phyloP scores from a whole-genome alignment of 371 early-diverging fungal genomes.

The Mortierella sp. region DNA sequence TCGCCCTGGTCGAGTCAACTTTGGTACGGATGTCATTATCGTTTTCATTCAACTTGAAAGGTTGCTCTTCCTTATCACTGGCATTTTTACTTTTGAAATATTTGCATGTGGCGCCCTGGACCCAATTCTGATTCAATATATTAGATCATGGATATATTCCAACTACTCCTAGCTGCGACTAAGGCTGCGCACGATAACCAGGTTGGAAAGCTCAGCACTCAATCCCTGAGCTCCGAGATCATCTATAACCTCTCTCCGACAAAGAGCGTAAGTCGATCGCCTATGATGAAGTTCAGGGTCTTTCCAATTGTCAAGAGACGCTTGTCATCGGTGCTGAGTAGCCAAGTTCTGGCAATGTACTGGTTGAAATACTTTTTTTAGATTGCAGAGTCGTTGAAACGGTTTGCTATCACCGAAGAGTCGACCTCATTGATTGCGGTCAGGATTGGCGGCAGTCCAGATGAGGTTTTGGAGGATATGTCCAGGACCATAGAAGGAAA shows the following conservation, averaged over 20 bases:
- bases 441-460: conserved; percentile 59
- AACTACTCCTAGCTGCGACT: conserved; percentile 61
- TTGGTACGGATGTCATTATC: conserved; percentile 52
- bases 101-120: no score
- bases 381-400: conserved; percentile 66
- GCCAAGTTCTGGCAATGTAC: no score
- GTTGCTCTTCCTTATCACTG: background rate
- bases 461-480: conserved; percentile 56
- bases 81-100: background rate
- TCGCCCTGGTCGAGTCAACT: conserved; percentile 65
- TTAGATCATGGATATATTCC: conserved; percentile 63
- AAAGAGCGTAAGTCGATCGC: conserved; percentile 58
- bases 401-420: conserved; percentile 64
- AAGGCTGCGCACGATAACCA: conserved; percentile 64
- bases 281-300: no score
- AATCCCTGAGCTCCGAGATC: conserved; percentile 67
- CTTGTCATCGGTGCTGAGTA: no score
- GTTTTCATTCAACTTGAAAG: no score
- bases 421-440: conserved; percentile 62
- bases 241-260: conserved; percentile 66
- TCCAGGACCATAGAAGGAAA: conserved; percentile 42
- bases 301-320: no score
- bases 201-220: conserved; percentile 62
- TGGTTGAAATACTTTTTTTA: background rate
- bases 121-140: background rate